A percentile compares a stretch with the other conserved stretches of the same genome.
phyloP scores from a whole-genome alignment of 257 asterid species.

The Solanum lignicaule region DNA sequence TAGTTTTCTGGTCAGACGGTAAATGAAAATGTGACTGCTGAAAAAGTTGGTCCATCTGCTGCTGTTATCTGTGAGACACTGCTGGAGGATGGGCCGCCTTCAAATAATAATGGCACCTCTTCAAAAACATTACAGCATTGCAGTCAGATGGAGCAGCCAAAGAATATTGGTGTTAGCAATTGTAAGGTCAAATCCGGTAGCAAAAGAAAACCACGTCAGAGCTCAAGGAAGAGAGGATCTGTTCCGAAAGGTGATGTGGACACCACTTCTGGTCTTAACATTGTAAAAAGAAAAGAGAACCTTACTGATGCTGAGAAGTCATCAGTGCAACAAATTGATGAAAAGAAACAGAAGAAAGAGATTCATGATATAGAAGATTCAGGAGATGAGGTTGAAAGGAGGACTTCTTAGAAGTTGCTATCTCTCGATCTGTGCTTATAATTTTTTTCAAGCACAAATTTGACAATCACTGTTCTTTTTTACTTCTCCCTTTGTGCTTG shows the following conservation, averaged over 20 bases:
- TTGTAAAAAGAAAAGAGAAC: constrained; percentile 13
- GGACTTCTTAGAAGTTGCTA: background rate
- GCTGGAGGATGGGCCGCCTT: constrained; percentile 1
- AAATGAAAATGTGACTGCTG: background rate
- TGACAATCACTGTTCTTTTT: background rate
- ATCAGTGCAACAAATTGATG: constrained; percentile 3
- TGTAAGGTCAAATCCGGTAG: background rate
- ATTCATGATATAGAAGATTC: background rate
- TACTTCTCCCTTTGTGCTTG: background rate
- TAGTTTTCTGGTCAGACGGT: constrained; percentile 8
- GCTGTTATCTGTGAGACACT: background rate
- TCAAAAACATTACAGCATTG: constrained; percentile 5
- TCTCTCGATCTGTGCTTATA: background rate
- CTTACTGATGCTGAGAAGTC: constrained; percentile 5
- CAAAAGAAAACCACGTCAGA: background rate
- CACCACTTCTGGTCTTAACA: background rate
- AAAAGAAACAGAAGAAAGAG: background rate
- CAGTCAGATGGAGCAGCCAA: background rate
- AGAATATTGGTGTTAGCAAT: constrained; percentile 3
- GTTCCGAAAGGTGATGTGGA: background rate
- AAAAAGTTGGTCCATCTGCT: constrained; percentile 1
- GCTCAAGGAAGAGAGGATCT: background rate
- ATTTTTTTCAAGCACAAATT: background rate
- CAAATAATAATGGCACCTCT: constrained; percentile 6
- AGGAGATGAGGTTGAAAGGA: constrained; percentile 3